Evolutionary conservation across 176 grass and related monocot species (phyloP).

Genomic region (Thinopyrum elongatum): DNA sequence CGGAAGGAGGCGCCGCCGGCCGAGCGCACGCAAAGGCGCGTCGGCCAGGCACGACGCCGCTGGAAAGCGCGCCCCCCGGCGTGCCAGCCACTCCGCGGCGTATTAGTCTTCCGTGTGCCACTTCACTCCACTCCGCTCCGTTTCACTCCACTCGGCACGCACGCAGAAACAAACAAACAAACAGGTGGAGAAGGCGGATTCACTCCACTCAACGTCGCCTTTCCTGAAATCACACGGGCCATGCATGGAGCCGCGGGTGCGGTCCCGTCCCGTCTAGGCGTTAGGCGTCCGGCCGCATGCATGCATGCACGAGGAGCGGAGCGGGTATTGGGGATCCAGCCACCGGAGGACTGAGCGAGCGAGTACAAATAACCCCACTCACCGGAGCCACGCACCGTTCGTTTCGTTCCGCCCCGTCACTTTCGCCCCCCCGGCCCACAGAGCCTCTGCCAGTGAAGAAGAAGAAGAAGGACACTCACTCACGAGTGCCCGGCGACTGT

Average conservation of each 20-base stretch:
- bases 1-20: no score
- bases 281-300: not conserved
- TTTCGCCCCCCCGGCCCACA: no score
- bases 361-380: slow-evolving; percentile 6
- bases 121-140: not conserved
- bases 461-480: not conserved
- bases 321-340: slow-evolving; percentile 14
- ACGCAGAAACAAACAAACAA: no score
- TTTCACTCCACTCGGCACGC: no score
- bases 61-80: no score
- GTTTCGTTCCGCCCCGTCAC: not conserved
- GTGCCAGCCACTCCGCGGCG: no score
- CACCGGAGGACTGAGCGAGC: not conserved
- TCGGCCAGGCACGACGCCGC: no score
- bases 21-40: no score
- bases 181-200: not conserved
- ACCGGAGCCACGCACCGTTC: not conserved
- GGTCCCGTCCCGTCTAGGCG: not conserved
- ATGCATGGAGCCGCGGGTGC: not conserved
- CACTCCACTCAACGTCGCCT: not conserved
- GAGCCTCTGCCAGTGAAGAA: not conserved
- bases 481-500: not conserved
- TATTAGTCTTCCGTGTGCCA: no score
- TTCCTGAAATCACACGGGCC: no score
- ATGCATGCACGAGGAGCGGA: slow-evolving; percentile 17